These are phyloP conservation scores for Fusarium sacchari DNA, from an alignment of 2,329 filamentous ascomycete genomes.

Conservation along the genomic window DNA sequence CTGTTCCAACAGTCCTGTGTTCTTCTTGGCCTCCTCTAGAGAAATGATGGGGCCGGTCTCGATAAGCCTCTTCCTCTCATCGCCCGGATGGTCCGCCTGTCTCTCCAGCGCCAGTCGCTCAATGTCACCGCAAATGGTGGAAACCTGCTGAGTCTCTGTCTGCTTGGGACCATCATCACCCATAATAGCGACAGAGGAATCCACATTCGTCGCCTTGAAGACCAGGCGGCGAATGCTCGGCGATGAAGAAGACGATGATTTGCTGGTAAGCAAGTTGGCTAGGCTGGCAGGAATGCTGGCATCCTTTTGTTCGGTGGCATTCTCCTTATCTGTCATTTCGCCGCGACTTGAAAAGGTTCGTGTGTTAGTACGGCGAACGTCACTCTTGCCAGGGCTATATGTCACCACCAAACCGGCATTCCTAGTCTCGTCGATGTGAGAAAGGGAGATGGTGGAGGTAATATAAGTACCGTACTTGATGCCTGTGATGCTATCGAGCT, in stretches of 20 bases:
- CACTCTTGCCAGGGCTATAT: constrained; percentile 77
- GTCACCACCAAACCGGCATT: constrained; percentile 87
- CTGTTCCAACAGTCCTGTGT: constrained; percentile 86
- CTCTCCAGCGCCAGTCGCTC: constrained; percentile 69
- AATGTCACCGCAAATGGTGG: constrained; percentile 79
- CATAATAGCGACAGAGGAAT: constrained; percentile 65
- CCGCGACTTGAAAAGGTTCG: constrained; percentile 73
- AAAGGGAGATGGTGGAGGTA: constrained; percentile 82
- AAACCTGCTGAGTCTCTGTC: constrained; percentile 66
- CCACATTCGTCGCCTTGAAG: constrained; percentile 49
- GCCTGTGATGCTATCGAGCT: constrained; percentile 75
- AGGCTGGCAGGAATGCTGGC: constrained; percentile 49
- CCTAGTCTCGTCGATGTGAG: constrained; percentile 78
- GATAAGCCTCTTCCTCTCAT: constrained; percentile 59
- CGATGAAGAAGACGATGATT: constrained; percentile 34
- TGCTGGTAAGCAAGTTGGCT: constrained; percentile 55
- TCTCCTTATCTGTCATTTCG: constrained; percentile 44
- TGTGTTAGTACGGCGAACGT: constrained; percentile 85
- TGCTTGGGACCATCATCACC: constrained; percentile 55
- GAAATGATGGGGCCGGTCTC: constrained; percentile 80
- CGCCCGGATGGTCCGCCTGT: constrained; percentile 54
- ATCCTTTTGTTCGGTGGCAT: constrained; percentile 32
- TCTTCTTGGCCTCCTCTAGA: constrained; percentile 84
- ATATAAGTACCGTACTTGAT: constrained; percentile 89
- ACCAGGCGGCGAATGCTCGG: constrained; percentile 23